phyloP scores from a whole-genome alignment of 345 rosid species.

The Kandelia obovata region DNA sequence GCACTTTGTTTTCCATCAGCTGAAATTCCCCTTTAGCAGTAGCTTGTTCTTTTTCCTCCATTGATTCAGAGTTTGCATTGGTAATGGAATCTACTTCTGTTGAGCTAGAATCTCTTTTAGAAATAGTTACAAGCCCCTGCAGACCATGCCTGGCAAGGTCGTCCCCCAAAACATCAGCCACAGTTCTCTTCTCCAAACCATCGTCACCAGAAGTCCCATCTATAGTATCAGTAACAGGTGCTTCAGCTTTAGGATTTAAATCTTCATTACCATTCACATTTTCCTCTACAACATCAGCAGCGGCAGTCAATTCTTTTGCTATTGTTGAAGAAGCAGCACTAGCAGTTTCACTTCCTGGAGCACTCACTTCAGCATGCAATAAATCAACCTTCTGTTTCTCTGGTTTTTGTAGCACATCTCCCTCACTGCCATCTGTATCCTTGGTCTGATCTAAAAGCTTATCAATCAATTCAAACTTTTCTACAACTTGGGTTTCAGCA shows the following conservation, averaged over 20 bases:
- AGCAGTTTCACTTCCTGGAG: slow-evolving; percentile 9
- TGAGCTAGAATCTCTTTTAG: slow-evolving; percentile 16
- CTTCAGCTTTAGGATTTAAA: slow-evolving; percentile 18
- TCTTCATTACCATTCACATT: neutral
- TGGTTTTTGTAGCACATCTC: slow-evolving; percentile 11
- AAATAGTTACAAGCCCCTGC: slow-evolving; percentile 9
- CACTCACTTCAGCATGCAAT: slow-evolving; percentile 3
- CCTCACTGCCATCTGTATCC: slow-evolving; percentile 16
- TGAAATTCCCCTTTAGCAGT: slow-evolving; percentile 28
- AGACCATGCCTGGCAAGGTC: neutral
- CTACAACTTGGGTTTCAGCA: slow-evolving; percentile 9
- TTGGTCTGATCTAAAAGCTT: neutral
- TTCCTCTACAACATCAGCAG: slow-evolving; percentile 11
- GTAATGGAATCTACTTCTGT: slow-evolving; percentile 17
- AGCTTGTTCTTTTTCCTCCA: slow-evolving; percentile 20
- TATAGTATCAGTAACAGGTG: neutral
- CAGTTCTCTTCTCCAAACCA: neutral
- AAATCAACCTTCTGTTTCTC: slow-evolving; percentile 11
- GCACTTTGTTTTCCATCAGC: slow-evolving; percentile 21
- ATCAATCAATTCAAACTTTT: slow-evolving; percentile 9
- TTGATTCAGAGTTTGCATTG: slow-evolving; percentile 14
- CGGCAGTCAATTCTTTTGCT: slow-evolving; percentile 11
- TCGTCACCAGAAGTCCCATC: neutral
- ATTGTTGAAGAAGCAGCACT: slow-evolving; percentile 11
- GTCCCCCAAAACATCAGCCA: neutral